Percentiles rank a stretch among this genome's conserved stretches.
phyloP scores from a whole-genome alignment of 495 filamentous ascomycete species.

The Penicillium salamii region DNA sequence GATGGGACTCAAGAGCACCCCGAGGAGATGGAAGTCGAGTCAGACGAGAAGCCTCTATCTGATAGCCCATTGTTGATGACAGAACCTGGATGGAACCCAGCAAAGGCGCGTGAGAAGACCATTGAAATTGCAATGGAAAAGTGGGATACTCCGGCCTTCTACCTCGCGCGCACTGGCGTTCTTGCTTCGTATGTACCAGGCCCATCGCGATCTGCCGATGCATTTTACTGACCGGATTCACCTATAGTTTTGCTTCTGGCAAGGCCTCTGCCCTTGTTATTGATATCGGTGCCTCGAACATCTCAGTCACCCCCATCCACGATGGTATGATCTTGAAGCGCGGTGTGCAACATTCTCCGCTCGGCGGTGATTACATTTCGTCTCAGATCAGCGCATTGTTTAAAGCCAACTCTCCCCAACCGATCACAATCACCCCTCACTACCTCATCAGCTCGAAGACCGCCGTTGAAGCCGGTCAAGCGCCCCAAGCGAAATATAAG shows the following conservation, averaged over 20 bases:
- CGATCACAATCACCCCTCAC: constrained; percentile 77
- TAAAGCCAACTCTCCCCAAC: constrained; percentile 64
- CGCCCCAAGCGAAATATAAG: constrained; percentile 67
- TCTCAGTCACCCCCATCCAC: constrained; percentile 86
- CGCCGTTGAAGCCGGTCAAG: constrained; percentile 82
- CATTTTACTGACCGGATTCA: constrained; percentile 2
- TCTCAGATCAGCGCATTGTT: constrained; percentile 82
- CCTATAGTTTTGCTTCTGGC: constrained; percentile 73
- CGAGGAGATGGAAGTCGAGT: constrained; percentile 67
- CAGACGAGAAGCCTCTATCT: constrained; percentile 71
- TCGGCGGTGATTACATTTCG: constrained; percentile 87
- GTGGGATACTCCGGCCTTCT: constrained; percentile 93
- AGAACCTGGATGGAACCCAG: constrained; percentile 86
- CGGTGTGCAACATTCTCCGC: constrained; percentile 74
- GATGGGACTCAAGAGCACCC: constrained; percentile 56
- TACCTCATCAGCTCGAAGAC: constrained; percentile 84
- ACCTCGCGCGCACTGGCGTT: constrained; percentile 69
- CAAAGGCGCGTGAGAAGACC: constrained; percentile 83
- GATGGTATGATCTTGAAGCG: constrained; percentile 93
- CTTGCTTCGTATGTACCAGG: constrained; percentile 52
- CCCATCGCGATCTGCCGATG: not conserved
- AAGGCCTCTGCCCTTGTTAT: constrained; percentile 89
- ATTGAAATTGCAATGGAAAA: constrained; percentile 95
- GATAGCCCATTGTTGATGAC: constrained; percentile 94
- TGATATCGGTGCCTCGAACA: constrained; percentile 87